These are phyloP conservation scores for Akanthomyces muscarius DNA, from an alignment of 2,329 filamentous ascomycete species.

Conservation along the genomic window DNA sequence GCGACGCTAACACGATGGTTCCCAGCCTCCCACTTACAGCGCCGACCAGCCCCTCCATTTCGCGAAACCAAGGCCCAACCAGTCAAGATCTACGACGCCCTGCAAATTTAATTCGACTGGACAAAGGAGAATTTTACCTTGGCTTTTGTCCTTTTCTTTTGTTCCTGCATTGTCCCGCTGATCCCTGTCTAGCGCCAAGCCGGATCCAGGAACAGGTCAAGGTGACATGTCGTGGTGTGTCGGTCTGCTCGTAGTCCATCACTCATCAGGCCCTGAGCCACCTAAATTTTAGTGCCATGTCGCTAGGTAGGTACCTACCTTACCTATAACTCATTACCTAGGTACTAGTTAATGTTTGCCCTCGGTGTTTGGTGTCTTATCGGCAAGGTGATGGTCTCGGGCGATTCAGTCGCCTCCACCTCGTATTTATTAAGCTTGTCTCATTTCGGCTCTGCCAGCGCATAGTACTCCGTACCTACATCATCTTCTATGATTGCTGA, in stretches of 20 bases:
- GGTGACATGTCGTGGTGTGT: neutral
- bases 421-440: neutral
- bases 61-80: slow-evolving; percentile 3
- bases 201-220: slow-evolving; percentile 3
- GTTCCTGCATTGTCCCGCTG: slow-evolving; percentile 4
- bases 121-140: neutral
- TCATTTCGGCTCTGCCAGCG: neutral
- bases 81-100: neutral
- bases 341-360: too few species aligned
- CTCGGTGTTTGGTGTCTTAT: neutral
- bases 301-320: neutral
- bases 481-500: neutral
- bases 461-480: neutral
- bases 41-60: slow-evolving; percentile 18
- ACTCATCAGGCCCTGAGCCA: neutral
- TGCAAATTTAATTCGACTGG: neutral
- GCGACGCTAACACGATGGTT: slow-evolving; percentile 17
- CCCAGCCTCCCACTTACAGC: slow-evolving; percentile 35
- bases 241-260: neutral
- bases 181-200: slow-evolving; percentile 4
- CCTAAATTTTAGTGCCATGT: neutral
- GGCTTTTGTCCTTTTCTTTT: neutral
- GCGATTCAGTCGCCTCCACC: neutral
- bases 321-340: too few species aligned
- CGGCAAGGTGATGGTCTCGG: neutral